phyloP scores from a whole-genome alignment of 1,284 basidiomycete species.

The Bjerkandera adusta region DNA sequence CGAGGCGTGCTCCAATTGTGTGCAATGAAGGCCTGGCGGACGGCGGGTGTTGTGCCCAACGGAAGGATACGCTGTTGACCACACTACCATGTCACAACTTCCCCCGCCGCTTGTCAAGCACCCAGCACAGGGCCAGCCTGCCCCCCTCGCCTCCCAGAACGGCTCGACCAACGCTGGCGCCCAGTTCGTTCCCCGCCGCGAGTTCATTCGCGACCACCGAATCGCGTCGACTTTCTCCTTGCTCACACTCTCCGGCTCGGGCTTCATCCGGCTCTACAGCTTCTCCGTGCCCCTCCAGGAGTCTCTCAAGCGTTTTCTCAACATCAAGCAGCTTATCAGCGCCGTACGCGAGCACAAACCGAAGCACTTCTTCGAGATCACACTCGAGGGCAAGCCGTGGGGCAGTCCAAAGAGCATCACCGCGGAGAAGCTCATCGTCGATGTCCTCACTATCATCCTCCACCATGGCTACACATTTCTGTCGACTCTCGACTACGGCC shows the following conservation, averaged over 20 bases:
- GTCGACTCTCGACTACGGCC: constrained; percentile 72
- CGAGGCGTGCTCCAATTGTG: constrained; percentile 7
- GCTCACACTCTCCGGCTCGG: constrained; percentile 61
- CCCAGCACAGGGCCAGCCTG: constrained; percentile 10
- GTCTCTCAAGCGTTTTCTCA: constrained; percentile 53
- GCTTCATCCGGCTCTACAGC: constrained; percentile 64
- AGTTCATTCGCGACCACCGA: constrained; percentile 60
- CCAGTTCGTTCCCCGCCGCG: constrained; percentile 61
- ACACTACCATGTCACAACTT: constrained; percentile 16
- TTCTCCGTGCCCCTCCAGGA: constrained; percentile 53
- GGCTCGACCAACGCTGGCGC: constrained; percentile 20
- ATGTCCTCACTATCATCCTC: constrained; percentile 61
- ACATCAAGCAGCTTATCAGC: constrained; percentile 42
- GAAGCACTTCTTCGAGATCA: constrained; percentile 65
- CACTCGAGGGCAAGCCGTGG: constrained; percentile 70
- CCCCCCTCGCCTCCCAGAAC: constrained; percentile 3
- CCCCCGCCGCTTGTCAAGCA: constrained; percentile 23
- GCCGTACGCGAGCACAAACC: constrained; percentile 51
- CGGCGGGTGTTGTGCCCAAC: neutral
- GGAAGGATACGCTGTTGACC: too few relatives aligned
- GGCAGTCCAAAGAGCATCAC: constrained; percentile 58
- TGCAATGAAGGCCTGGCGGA: constrained; percentile 5
- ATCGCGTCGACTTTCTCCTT: constrained; percentile 62
- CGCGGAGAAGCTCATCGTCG: constrained; percentile 67
- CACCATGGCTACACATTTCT: constrained; percentile 62